Conservation (phyloP, 1,139 yeast species). For the Geotrichum histeridarum region DNA sequence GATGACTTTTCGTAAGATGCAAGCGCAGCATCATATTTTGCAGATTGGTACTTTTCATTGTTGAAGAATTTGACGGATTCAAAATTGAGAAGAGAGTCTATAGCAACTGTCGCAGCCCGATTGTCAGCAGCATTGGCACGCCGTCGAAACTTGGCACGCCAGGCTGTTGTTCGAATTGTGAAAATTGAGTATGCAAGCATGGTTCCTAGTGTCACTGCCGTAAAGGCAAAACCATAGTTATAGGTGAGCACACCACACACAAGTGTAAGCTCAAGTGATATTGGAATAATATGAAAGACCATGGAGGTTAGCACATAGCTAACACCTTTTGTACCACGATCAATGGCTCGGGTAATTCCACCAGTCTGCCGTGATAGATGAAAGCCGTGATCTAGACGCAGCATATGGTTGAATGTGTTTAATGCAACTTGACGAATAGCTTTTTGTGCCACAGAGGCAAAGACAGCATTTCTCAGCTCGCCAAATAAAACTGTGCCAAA, state of each 20-base stretch:
- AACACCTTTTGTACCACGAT: slow-evolving; percentile 95
- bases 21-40: slow-evolving; percentile 73
- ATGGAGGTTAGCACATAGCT: slow-evolving; percentile 87
- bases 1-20: slow-evolving; percentile 72
- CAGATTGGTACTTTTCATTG: slow-evolving; percentile 73
- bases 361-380: slow-evolving; percentile 92
- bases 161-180: slow-evolving; percentile 87
- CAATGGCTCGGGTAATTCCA: slow-evolving; percentile 92
- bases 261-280: slow-evolving; percentile 81
- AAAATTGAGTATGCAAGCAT: slow-evolving; percentile 83
- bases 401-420: slow-evolving; percentile 76
- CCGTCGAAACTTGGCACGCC: slow-evolving; percentile 92
- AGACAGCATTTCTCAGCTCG: slow-evolving; percentile 87
- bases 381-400: slow-evolving; percentile 82
- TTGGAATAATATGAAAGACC: slow-evolving; percentile 95
- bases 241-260: slow-evolving; percentile 92
- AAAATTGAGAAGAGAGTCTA: slow-evolving; percentile 88
- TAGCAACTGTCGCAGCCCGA: slow-evolving; percentile 86
- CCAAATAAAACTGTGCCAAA: slow-evolving; percentile 94
- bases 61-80: slow-evolving; percentile 94
- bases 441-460: slow-evolving; percentile 91
- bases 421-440: slow-evolving; percentile 90
- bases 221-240: slow-evolving; percentile 84
- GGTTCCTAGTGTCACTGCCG: slow-evolving; percentile 80
- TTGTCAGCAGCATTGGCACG: slow-evolving; percentile 93